Percentiles rank a stretch among this genome's conserved stretches.
These are phyloP conservation scores for Diplosphaera chodatii DNA, from an alignment of 139 green algal genomes.

Conservation along the genomic window DNA sequence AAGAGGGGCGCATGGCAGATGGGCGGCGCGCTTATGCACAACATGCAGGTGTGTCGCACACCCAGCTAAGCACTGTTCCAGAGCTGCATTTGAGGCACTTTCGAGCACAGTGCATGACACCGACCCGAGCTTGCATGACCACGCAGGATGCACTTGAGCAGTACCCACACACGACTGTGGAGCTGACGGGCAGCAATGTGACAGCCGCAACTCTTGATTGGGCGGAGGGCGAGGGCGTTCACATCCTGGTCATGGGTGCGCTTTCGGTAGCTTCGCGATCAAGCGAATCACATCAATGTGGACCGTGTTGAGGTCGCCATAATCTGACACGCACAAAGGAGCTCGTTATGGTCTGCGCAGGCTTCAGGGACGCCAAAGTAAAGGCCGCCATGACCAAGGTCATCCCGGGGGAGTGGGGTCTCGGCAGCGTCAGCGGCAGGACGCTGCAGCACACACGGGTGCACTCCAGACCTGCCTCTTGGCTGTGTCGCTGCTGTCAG, in stretches of 20 bases:
- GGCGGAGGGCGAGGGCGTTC: neutral
- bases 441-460: neutral
- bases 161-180: neutral
- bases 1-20: neutral
- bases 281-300: too few relatives aligned
- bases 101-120: too few relatives aligned
- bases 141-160: neutral
- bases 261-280: too few relatives aligned
- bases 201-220: neutral
- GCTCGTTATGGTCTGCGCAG: neutral
- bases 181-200: neutral
- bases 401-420: neutral
- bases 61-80: too few relatives aligned
- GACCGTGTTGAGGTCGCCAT: too few relatives aligned
- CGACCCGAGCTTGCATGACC: too few relatives aligned
- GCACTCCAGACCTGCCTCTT: too few relatives aligned
- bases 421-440: neutral
- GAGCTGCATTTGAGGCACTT: too few relatives aligned
- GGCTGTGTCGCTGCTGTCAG: too few relatives aligned
- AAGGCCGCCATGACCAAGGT: neutral
- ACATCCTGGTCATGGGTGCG: neutral
- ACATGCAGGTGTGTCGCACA: neutral
- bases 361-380: neutral
- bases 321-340: too few relatives aligned
- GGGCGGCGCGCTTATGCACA: neutral